Conservation (phyloP, 768 basidiomycete genomes). For the Suillus decipiens region DNA sequence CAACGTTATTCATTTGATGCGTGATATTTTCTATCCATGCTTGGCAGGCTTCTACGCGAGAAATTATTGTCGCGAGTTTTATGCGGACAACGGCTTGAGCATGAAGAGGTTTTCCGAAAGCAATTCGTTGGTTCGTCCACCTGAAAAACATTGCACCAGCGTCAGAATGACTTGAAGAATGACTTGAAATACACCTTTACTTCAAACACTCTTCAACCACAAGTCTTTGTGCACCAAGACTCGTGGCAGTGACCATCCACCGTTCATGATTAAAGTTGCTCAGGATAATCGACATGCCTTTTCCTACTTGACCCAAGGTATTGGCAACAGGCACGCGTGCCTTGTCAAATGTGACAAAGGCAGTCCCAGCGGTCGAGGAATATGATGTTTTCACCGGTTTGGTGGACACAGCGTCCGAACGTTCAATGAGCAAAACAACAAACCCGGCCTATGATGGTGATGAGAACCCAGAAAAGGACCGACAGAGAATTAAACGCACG, state of each 20-base stretch:
- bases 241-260: constrained; percentile 80
- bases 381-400: constrained; percentile 93
- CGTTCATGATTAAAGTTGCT: constrained; percentile 90
- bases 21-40: constrained; percentile 91
- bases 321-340: constrained; percentile 83
- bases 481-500: constrained; percentile 33
- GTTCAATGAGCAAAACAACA: constrained; percentile 73
- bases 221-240: constrained; percentile 72
- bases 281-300: constrained; percentile 80
- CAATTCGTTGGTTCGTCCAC: constrained; percentile 87
- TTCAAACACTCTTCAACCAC: constrained; percentile 91
- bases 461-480: neutral
- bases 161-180: constrained; percentile 11
- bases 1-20: constrained; percentile 88
- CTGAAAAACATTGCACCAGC: constrained; percentile 37
- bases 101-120: constrained; percentile 86
- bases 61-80: constrained; percentile 89
- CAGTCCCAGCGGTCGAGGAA: constrained; percentile 89
- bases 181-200: constrained; percentile 36
- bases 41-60: constrained; percentile 82
- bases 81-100: constrained; percentile 85
- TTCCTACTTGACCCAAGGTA: constrained; percentile 84
- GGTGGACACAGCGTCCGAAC: constrained; percentile 74
- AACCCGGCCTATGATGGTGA: constrained; percentile 55
- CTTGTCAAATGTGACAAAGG: constrained; percentile 80